Conservation (phyloP, 768 basidiomycete species). For the Sistotremastrum niveocremeum region DNA sequence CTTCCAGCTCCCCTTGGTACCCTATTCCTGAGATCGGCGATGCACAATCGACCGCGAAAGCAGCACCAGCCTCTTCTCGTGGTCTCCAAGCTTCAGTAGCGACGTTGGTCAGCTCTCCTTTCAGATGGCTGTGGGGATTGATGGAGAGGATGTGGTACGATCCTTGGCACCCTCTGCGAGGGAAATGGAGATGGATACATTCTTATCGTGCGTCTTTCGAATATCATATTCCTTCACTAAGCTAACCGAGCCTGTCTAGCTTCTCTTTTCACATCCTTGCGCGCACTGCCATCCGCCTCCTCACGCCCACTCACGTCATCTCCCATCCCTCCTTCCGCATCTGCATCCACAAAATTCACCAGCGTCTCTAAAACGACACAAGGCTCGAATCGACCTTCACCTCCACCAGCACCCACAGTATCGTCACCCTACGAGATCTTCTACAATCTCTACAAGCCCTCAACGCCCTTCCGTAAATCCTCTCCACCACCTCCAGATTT, state of each 20-base stretch:
- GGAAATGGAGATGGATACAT: slow-evolving; percentile 36
- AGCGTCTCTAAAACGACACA: not conserved
- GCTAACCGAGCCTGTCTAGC: slow-evolving; percentile 25
- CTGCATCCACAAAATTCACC: slow-evolving; percentile 8
- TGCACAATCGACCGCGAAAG: no score
- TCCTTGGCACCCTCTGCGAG: slow-evolving; percentile 57
- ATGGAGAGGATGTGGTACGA: slow-evolving; percentile 20
- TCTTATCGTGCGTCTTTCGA: slow-evolving; percentile 32
- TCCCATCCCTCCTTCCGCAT: slow-evolving; percentile 17
- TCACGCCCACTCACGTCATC: slow-evolving; percentile 18
- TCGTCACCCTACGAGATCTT: slow-evolving; percentile 66
- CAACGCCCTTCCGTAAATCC: slow-evolving; percentile 69
- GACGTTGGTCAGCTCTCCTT: slow-evolving; percentile 23
- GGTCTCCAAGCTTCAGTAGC: not conserved
- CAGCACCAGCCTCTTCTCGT: no score
- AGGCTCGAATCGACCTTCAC: not conserved
- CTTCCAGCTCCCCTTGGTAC: no score
- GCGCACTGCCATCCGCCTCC: slow-evolving; percentile 63
- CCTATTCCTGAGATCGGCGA: no score
- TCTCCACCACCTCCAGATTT: slow-evolving; percentile 74
- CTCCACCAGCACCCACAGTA: no score
- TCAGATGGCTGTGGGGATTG: slow-evolving; percentile 14
- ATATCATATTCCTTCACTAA: not conserved
- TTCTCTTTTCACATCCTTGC: slow-evolving; percentile 51
- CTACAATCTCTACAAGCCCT: slow-evolving; percentile 86